These are phyloP conservation scores for Closterium sp. DNA, from an alignment of 139 green algal genomes.

Conservation along the genomic window DNA sequence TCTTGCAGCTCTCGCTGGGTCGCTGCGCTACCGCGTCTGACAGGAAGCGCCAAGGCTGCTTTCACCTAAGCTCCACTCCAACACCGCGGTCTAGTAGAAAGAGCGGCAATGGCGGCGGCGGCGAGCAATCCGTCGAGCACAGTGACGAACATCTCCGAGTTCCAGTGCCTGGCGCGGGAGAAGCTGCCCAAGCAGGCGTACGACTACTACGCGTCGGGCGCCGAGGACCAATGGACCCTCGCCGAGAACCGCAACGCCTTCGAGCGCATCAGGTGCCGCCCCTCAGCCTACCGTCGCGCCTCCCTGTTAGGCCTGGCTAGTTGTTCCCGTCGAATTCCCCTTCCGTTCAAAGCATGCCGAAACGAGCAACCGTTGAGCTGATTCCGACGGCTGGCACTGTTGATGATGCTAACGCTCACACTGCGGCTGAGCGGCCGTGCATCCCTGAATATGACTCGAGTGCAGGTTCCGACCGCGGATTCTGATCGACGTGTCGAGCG, in stretches of 20 bases:
- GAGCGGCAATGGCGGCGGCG: background rate
- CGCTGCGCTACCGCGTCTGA: too few species aligned
- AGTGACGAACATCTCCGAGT: conserved; percentile 45
- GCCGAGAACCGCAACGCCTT: conserved; percentile 52
- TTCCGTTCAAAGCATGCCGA: too few species aligned
- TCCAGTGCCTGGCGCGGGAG: conserved; percentile 41
- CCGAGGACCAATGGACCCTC: conserved; percentile 52
- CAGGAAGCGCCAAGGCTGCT: too few species aligned
- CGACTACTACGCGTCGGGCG: conserved; percentile 58
- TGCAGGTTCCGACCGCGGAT: conserved; percentile 35
- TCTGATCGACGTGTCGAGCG: conserved; percentile 46
- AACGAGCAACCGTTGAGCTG: background rate
- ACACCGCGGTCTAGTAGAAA: background rate
- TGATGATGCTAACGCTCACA: background rate
- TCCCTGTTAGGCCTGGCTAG: background rate
- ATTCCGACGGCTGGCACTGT: background rate
- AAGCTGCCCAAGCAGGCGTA: conserved; percentile 53
- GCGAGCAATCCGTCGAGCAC: background rate
- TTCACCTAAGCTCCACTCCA: background rate
- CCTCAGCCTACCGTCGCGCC: background rate
- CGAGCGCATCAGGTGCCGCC: conserved; percentile 43
- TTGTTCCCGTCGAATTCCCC: too few species aligned
- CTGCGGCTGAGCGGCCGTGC: background rate
- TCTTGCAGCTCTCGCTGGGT: too few species aligned
- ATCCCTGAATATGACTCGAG: background rate